Base-by-base conservation (phyloP, 257 asterid species). In the Cynanchum wilfordii region DNA sequence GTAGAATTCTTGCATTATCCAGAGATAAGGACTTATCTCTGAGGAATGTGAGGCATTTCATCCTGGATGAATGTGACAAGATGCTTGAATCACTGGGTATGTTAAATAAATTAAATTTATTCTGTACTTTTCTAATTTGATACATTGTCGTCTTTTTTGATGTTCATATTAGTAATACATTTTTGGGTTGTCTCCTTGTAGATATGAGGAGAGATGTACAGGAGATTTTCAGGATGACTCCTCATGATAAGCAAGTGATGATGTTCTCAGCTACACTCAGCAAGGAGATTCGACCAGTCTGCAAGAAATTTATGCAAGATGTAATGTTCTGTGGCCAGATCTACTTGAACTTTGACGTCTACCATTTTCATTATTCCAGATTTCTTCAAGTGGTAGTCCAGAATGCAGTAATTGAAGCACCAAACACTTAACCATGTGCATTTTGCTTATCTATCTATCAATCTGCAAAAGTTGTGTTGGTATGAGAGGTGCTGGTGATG, bases 231-330 rank as follows among this genome's bases (percentile, higher is more conserved):
- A 90, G 88, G 83, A 86, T 87, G 97, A 92, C 96, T 38, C 97
- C 97, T 58, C 96, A 92, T 50, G 97, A 92, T 78, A 92, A 92
- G 86, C 97, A 92, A 86, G 97, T 92, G 27, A 92, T 89, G 97
- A 92, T 92, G 97, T 92, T 92, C 77, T 89, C 96, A n/a, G 96
- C 98, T 36, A 92, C 98, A 7, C 94, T 92, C 73, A 88, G 98
- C 88, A 92, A 92, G 87, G 97, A 88, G 80, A 92, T 90, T 67
- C 96, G 96, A 57, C 98, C 98, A 1, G 91, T 92, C 70, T 92
- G 98, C 94, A 92, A 90, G 89, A 92, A 92, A 74, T 92, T 92
- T 71, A 92, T 92, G 96, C 96, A 88, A 90, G 96, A 92, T 85
- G 98, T 92, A 90, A 92, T 90, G 86, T 89, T 80, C 87, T 77